Evolutionary conservation across 208 protist genomes (phyloP), one percentile per base, ranked within the genome.

Genomic region (Leishmania major): DNA sequence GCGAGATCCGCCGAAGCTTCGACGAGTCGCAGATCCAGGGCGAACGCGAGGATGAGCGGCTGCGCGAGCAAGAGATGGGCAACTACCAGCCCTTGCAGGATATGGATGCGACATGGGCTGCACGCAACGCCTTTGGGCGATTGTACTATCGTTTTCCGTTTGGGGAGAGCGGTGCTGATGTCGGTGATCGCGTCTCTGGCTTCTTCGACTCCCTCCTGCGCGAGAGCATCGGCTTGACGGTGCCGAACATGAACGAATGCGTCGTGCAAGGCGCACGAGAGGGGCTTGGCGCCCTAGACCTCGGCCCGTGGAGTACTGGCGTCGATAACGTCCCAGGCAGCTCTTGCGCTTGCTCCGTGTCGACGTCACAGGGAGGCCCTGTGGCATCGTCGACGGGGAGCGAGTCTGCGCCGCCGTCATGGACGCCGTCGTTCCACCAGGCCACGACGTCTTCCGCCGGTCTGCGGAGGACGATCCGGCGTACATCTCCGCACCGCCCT

Each of bases 41-140:
- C 55, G 94, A 96, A 87, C 91, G 93, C 51, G 95, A 98, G 88
- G 97, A 99, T 66, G 96, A 98, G 87, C 90, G 96, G 31, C 81
- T 99, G 83, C 90, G 96, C 0, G 97, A 99, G 91, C 97, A 98
- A 89, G 96, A 99, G 78, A 98, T 98, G 81, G 97, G 97, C 59
- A 98, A 99, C 77, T 98, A 96, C 78, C 96, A 98, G 81, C 91
- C 92, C 7, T 82, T 95, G 74, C 81, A 88, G 1, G 76, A 86
- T 60, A 96, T 97, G 94, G 88, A 97, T 59, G 53, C 59, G n/a
- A 91, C 87, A 60, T 97, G 92, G 90, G 81, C 49, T 17, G 88
- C 93, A 72, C 93, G 97, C 17, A 88, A 91, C 49, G 19, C 80
- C 22, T 96, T 95, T 80, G 93, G 96, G 22, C 90, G 94, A 28